Evolutionary conservation across 148 eudicot species (phyloP).

Genomic region (Rhododendron vialii): DNA sequence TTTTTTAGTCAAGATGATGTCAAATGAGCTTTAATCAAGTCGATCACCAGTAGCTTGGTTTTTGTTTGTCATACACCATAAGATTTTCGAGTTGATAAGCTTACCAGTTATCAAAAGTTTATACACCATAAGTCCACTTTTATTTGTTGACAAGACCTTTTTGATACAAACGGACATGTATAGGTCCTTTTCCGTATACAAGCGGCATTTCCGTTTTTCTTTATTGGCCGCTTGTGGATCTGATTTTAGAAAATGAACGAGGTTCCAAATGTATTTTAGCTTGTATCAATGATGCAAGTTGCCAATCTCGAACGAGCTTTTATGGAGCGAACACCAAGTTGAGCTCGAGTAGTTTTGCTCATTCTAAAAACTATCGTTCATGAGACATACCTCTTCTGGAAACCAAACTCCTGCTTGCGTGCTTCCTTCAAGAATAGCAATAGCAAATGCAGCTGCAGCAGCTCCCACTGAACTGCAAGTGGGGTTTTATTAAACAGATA

Average conservation of each 20-base stretch:
- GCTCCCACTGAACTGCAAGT: constrained; percentile 75
- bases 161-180: background rate
- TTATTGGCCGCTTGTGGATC: background rate
- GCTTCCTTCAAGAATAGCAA: constrained; percentile 88
- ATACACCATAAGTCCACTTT: background rate
- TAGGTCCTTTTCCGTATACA: background rate
- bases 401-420: constrained; percentile 98
- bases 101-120: background rate
- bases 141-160: background rate
- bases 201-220: background rate
- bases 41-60: background rate
- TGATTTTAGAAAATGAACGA: background rate
- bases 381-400: constrained; percentile 84
- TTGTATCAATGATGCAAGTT: background rate
- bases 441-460: constrained; percentile 76
- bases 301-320: background rate
- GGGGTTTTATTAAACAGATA: background rate
- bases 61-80: background rate
- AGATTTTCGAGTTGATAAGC: background rate
- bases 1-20: background rate
- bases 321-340: background rate
- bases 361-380: background rate
- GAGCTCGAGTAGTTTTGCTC: background rate
- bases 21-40: background rate
- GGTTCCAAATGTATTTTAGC: background rate